These are phyloP conservation scores for Narthecium ossifragum DNA, from an alignment of 106 monocot species.

Conservation along the genomic window DNA sequence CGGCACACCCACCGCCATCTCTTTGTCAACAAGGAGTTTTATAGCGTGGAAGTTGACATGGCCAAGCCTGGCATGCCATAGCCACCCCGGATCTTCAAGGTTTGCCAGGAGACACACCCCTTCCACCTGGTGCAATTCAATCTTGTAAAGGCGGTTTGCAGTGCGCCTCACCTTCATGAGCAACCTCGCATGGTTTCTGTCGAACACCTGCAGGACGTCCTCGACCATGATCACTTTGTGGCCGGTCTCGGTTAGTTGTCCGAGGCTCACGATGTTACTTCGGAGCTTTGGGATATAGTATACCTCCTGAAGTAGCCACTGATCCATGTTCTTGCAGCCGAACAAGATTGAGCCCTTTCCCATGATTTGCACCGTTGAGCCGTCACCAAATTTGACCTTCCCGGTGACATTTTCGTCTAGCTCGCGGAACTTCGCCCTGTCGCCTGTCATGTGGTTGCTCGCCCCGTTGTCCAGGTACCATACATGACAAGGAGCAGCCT, in stretches of 20 bases:
- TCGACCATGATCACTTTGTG: slow-evolving; percentile 2
- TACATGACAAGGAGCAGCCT: background rate
- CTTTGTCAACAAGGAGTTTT: background rate
- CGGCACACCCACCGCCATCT: slow-evolving; percentile 1
- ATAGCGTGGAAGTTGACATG: slow-evolving; percentile 6
- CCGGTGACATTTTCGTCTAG: slow-evolving; percentile 7
- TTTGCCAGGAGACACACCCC: background rate
- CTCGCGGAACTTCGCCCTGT: slow-evolving; percentile 2
- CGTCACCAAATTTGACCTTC: background rate
- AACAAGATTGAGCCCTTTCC: slow-evolving; percentile 3
- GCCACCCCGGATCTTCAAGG: background rate
- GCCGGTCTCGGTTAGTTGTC: background rate
- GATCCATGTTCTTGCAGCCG: background rate
- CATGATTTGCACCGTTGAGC: background rate
- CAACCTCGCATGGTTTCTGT: background rate
- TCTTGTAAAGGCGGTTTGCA: slow-evolving; percentile 1
- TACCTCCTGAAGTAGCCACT: background rate
- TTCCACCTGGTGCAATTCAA: background rate
- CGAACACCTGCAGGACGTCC: background rate
- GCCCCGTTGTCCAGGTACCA: background rate
- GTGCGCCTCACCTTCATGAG: background rate
- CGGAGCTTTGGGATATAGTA: slow-evolving; percentile 4
- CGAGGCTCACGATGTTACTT: slow-evolving; percentile 10
- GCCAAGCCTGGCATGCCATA: slow-evolving; percentile 2
- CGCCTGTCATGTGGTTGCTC: background rate